Evolutionary conservation across 2,329 filamentous ascomycete species (phyloP).

Genomic region (Neurospora crassa): DNA sequence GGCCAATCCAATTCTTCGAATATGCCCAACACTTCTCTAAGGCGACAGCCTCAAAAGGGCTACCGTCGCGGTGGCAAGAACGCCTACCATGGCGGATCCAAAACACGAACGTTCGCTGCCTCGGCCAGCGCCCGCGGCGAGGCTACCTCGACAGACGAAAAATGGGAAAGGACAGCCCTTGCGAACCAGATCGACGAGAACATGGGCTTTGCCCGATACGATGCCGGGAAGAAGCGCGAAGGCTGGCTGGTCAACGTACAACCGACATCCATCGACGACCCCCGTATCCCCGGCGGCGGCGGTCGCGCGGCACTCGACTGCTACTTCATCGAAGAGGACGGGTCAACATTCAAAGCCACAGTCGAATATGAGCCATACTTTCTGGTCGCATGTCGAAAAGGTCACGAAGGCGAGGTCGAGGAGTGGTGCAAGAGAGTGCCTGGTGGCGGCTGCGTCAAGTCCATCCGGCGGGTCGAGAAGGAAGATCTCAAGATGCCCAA

Average conservation of each 20-base stretch:
- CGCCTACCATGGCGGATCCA: conserved; percentile 58
- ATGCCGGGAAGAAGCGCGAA: conserved; percentile 70
- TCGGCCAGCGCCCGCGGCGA: conserved; percentile 66
- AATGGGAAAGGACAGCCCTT: conserved; percentile 73
- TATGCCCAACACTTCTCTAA: conserved; percentile 52
- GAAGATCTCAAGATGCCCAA: conserved; percentile 95
- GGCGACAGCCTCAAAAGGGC: conserved; percentile 50
- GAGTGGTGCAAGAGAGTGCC: conserved; percentile 80
- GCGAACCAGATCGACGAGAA: conserved; percentile 86
- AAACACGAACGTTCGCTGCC: conserved; percentile 70
- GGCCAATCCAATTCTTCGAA: conserved; percentile 15
- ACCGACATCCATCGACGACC: conserved; percentile 77
- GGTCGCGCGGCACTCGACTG: conserved; percentile 89
- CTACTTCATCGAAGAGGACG: conserved; percentile 89
- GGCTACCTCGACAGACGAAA: conserved; percentile 85
- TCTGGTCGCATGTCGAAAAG: conserved; percentile 78
- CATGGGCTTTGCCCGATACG: conserved; percentile 89
- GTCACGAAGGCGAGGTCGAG: conserved; percentile 85
- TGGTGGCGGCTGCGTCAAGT: conserved; percentile 73
- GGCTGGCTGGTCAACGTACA: conserved; percentile 96
- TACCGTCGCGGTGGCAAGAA: conserved; percentile 60
- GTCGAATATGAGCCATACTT: conserved; percentile 97
- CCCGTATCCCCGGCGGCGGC: conserved; percentile 72
- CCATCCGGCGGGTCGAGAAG: conserved; percentile 69
- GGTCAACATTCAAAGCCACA: conserved; percentile 88